These are phyloP conservation scores for Aspergillus nidulans DNA, from an alignment of 495 filamentous ascomycete genomes.

Conservation along the genomic window DNA sequence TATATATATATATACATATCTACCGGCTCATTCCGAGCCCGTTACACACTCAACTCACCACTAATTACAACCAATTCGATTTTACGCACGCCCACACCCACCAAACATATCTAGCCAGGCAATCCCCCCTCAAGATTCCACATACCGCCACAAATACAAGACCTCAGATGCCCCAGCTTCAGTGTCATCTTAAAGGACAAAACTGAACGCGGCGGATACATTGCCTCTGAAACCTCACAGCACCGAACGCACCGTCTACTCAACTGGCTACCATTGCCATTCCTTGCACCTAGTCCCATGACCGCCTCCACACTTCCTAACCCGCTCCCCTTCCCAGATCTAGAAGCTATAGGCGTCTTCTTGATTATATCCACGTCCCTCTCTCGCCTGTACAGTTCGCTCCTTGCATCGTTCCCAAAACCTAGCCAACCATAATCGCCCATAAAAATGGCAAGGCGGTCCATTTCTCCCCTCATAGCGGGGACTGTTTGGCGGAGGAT, in stretches of 20 bases:
- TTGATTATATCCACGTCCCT: conserved; percentile 44
- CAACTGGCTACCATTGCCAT: background rate
- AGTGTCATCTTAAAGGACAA: conserved; percentile 37
- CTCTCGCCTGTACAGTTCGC: conserved; percentile 31
- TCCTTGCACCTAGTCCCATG: background rate
- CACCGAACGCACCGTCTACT: conserved; percentile 39
- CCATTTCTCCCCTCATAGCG: conserved; percentile 37
- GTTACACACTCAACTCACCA: no score
- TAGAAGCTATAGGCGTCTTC: conserved; percentile 28
- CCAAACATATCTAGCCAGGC: background rate
- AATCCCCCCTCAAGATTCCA: conserved; percentile 34
- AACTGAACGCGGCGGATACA: conserved; percentile 30
- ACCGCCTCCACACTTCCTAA: background rate
- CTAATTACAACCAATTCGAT: no score
- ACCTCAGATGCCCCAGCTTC: conserved; percentile 36
- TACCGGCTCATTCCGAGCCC: no score
- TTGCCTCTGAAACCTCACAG: conserved; percentile 39
- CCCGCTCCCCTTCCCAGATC: conserved; percentile 7
- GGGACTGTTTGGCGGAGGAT: conserved; percentile 41
- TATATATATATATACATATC: no score
- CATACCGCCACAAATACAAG: conserved; percentile 44
- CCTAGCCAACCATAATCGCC: conserved; percentile 50
- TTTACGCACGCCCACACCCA: no score
- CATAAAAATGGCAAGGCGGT: conserved; percentile 46
- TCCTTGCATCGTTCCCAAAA: conserved; percentile 36